Evolutionary conservation across 805 yeast species (phyloP).

Genomic region (Saccharomycopsis babjevae): DNA sequence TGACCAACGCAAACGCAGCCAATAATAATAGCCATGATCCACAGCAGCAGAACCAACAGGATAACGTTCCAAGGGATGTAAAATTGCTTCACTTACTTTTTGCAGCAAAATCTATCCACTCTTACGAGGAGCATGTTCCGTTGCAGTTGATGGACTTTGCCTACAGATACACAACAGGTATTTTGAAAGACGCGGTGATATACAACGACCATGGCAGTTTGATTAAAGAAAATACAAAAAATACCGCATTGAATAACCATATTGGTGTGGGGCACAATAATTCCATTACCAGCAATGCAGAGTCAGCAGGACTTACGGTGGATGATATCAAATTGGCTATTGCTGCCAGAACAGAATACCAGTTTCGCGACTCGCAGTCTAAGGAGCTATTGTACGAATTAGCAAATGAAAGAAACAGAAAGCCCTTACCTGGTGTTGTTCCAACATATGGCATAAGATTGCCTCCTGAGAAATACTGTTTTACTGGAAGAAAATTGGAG

Average conservation of each 20-base stretch:
- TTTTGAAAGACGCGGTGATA: conserved; percentile 79
- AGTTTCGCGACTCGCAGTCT: conserved; percentile 85
- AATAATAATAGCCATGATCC: background rate
- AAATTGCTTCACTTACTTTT: conserved; percentile 79
- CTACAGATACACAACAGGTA: conserved; percentile 73
- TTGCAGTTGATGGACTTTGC: conserved; percentile 96
- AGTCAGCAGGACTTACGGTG: conserved; percentile 26
- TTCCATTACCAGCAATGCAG: conserved; percentile 36
- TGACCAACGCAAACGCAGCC: background rate
- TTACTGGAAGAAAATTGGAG: conserved; percentile 75
- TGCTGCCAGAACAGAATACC: conserved; percentile 89
- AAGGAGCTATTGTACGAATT: conserved; percentile 83
- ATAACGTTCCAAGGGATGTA: conserved; percentile 67
- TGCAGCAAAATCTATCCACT: conserved; percentile 86
- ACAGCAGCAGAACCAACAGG: conserved; percentile 2
- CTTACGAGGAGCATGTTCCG: conserved; percentile 93
- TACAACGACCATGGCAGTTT: conserved; percentile 73
- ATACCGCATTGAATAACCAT: conserved; percentile 25
- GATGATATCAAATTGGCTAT: conserved; percentile 91
- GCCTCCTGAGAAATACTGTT: conserved; percentile 96
- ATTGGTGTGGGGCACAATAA: conserved; percentile 30
- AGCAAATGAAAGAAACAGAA: conserved; percentile 85
- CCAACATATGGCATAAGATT: conserved; percentile 86
- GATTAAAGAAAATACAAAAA: conserved; percentile 23
- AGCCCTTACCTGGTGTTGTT: conserved; percentile 83